Evolutionary conservation across 1,284 basidiomycete genomes (phyloP).

Genomic region (Lignosus rhinocerotis): DNA sequence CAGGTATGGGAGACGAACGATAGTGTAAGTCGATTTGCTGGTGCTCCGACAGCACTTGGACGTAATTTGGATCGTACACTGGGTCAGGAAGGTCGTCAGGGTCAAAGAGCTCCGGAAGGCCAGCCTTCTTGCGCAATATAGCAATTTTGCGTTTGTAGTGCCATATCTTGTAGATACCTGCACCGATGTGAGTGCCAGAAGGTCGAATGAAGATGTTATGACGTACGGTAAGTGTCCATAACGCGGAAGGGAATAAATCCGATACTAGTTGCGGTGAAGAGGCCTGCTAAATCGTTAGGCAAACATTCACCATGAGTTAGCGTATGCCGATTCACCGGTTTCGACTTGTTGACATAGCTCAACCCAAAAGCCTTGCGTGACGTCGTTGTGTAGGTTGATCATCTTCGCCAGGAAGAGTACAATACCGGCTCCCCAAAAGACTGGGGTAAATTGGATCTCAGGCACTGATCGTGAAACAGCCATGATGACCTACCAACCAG

Average conservation of each 20-base stretch:
- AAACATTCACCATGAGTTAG: neutral
- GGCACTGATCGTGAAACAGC: too few species aligned
- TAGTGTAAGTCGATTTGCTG: constrained; percentile 70
- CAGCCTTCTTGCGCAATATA: constrained; percentile 55
- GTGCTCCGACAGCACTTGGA: constrained; percentile 72
- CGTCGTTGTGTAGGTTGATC: constrained; percentile 67
- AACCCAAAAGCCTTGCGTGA: constrained; percentile 70
- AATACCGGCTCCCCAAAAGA: constrained; percentile 78
- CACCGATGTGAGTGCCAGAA: neutral
- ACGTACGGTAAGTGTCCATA: constrained; percentile 77
- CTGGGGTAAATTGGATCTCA: constrained; percentile 33
- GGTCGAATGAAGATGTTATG: neutral
- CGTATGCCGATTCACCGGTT: constrained; percentile 51
- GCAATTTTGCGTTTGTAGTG: constrained; percentile 62
- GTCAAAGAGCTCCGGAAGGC: constrained; percentile 69
- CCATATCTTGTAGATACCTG: constrained; percentile 77
- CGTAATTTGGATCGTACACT: constrained; percentile 69
- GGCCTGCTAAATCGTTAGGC: constrained; percentile 39
- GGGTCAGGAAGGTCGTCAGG: constrained; percentile 81
- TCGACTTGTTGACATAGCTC: constrained; percentile 79
- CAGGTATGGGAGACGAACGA: constrained; percentile 43
- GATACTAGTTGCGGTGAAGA: constrained; percentile 81
- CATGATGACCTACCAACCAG: constrained; percentile 51
- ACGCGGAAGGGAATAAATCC: constrained; percentile 75
- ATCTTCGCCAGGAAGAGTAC: constrained; percentile 73